Base-by-base conservation (phyloP, 2,329 filamentous ascomycete genomes). In the Domatiomyces globalis region DNA sequence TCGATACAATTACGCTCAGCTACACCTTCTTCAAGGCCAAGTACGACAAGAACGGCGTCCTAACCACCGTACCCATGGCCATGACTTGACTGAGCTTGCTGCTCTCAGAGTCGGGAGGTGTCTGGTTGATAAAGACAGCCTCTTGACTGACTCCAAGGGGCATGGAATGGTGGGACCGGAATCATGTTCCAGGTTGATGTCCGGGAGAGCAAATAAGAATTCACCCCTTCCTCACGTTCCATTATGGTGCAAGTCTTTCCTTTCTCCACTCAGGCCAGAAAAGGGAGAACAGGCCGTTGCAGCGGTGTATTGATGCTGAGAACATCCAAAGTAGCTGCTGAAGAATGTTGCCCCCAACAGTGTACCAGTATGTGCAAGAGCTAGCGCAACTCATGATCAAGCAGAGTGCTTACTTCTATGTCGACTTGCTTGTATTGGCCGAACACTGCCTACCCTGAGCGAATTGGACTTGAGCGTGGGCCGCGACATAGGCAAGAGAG, bases 21-120 rank as follows among this genome's bases (percentile, higher is more conserved):
- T 98, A 98, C 71, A 98, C 92, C 0, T 98, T 98, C 67, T 98
- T 98, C 68, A 98, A 92, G 70, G 87, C 87, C 48, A 85, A 80
- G 66, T 92, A 92, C 67, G 86, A 90, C 67, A 81, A 88, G 60
- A 83, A 88, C 61, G 85, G 86, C 1, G 78, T 83, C 61, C 69
- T 90, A 55, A 78, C 60, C 6, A 60, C 60, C 2, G 49, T 61
- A 10, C 60, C 60, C 2, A 50, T 55, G 48, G 57, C 51, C 9
- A 52, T 58, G 56, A 50, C 33, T 39, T 39, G 12, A 39, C 12
- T 15, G 10, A 39, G 12, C 9, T 39, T 2, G 9, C 9, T 15
- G 10, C 33, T 6, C 22, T 25, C 12, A 15, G 33, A 15, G 4
- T 15, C 2, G 33, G 33, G 9, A 39, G 15, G 12, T 15, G 10